Percentiles rank a stretch among this genome's conserved stretches.
Evolutionary conservation across 768 basidiomycete species (phyloP).

Genomic region (Amanita thiersii): DNA sequence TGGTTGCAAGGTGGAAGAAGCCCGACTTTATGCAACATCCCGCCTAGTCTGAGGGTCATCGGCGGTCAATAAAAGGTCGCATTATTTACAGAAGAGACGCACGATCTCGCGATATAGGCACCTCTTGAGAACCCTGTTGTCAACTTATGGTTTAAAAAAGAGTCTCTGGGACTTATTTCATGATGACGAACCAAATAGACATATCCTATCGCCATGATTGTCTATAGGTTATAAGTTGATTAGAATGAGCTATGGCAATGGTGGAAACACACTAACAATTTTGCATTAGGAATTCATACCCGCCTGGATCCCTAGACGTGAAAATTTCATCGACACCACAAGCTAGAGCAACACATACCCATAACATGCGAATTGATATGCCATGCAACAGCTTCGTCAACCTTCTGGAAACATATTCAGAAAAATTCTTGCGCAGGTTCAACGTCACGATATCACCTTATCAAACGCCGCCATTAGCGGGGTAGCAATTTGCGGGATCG

Average conservation of each 20-base stretch:
- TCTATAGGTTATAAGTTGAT: neutral
- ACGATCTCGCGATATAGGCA: conserved; percentile 16
- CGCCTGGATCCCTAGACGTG: neutral
- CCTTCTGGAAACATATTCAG: neutral
- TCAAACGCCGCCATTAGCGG: neutral
- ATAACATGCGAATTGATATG: conserved; percentile 4
- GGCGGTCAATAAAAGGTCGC: neutral
- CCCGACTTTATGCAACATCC: conserved; percentile 14
- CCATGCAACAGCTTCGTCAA: conserved; percentile 1
- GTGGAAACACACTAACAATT: conserved; percentile 1
- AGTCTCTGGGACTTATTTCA: neutral
- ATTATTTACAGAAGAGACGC: neutral
- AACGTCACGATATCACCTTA: neutral
- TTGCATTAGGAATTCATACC: conserved; percentile 6
- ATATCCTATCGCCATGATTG: neutral
- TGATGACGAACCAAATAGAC: conserved; percentile 1
- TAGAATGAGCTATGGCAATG: neutral
- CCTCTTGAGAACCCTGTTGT: conserved; percentile 14
- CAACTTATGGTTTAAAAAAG: conserved; percentile 1
- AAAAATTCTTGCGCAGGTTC: neutral
- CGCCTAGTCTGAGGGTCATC: conserved; percentile 9
- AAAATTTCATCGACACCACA: neutral
- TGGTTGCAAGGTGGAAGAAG: conserved; percentile 13
- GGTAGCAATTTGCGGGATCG: conserved; percentile 2
- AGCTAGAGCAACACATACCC: neutral